Evolutionary conservation across 139 green algal genomes (phyloP).

Genomic region (Volvox africanus): DNA sequence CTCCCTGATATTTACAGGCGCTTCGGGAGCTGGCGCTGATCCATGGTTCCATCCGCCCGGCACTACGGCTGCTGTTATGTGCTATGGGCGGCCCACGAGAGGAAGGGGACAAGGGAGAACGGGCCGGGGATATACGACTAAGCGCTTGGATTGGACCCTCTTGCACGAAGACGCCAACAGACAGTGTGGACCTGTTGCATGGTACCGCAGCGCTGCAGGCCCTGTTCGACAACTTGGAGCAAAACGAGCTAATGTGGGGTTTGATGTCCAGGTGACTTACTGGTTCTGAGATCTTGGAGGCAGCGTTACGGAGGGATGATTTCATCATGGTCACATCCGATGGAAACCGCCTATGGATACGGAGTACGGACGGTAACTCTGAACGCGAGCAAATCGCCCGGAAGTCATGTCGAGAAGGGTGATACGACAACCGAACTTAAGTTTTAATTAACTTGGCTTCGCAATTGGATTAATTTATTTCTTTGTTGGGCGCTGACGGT

Average conservation of each 20-base stretch:
- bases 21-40: background rate
- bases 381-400: too few relatives aligned
- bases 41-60: background rate
- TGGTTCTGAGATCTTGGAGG: too few relatives aligned
- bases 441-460: too few relatives aligned
- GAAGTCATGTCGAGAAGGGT: too few relatives aligned
- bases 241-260: conserved; percentile 28
- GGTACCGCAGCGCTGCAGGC: background rate
- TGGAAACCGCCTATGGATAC: too few relatives aligned
- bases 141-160: background rate
- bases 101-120: background rate
- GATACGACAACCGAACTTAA: too few relatives aligned
- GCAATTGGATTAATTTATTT: too few relatives aligned
- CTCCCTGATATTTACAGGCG: background rate
- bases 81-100: background rate
- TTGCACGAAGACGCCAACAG: too few relatives aligned
- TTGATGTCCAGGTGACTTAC: background rate
- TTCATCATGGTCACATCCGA: too few relatives aligned
- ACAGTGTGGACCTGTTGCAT: background rate
- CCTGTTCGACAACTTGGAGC: conserved; percentile 27
- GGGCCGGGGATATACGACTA: background rate
- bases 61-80: background rate
- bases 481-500: too few relatives aligned
- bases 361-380: too few relatives aligned
- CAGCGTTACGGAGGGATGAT: too few relatives aligned